Evolutionary conservation across 345 rosid species (phyloP).

Genomic region (Luvunga scandens): DNA sequence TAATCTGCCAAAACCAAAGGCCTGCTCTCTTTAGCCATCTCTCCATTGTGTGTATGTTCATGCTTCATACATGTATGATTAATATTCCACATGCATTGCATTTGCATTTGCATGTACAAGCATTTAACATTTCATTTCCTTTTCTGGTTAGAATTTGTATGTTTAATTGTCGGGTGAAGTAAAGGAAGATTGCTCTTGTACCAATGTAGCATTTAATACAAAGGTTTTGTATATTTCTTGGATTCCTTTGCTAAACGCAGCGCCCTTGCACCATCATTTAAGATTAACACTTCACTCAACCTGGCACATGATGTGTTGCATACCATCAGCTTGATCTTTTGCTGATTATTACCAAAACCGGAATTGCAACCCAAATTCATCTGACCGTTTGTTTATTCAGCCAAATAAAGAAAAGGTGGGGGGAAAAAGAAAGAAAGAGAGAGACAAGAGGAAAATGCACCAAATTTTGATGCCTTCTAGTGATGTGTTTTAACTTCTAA

Average conservation of each 20-base stretch:
- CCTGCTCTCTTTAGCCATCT: not conserved
- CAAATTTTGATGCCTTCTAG: not conserved
- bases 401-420: not conserved
- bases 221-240: slow-evolving; percentile 4
- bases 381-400: not conserved
- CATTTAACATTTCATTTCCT: not conserved
- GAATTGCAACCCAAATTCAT: not conserved
- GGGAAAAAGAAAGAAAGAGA: not conserved
- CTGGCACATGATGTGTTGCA: not conserved
- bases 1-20: not conserved
- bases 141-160: too few relatives aligned
- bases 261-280: slow-evolving; percentile 2
- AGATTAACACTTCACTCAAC: not conserved
- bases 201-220: too few relatives aligned
- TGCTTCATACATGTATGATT: not conserved
- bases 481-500: not conserved
- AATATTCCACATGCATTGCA: not conserved
- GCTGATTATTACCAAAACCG: not conserved
- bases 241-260: slow-evolving; percentile 7
- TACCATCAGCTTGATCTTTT: not conserved
- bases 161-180: too few relatives aligned
- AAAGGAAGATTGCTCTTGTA: too few relatives aligned
- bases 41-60: not conserved
- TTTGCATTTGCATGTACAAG: not conserved
- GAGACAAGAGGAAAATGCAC: not conserved